Conservation (phyloP, 371 early-diverging fungal species). For the Apophysomyces variabilis region DNA sequence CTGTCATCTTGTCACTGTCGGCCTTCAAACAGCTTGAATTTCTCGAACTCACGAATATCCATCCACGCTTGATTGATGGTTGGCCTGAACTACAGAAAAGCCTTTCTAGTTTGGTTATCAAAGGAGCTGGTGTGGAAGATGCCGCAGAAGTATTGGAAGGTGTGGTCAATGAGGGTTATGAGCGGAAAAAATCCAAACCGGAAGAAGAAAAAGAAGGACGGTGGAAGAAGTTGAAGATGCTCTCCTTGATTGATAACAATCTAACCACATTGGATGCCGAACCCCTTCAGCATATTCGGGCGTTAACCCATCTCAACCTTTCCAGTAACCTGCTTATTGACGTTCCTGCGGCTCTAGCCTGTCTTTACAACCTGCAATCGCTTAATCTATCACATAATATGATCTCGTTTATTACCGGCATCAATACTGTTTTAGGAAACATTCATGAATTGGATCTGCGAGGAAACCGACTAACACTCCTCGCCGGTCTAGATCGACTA, state of each 20-base stretch:
- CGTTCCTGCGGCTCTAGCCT: constrained; percentile 61
- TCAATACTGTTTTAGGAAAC: constrained; percentile 70
- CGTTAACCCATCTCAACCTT: constrained; percentile 64
- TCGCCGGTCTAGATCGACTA: constrained; percentile 70
- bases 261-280: constrained; percentile 54
- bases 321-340: constrained; percentile 66
- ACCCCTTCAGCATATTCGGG: constrained; percentile 48
- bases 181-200: constrained; percentile 2
- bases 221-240: constrained; percentile 54
- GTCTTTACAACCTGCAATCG: constrained; percentile 60
- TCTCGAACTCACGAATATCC: constrained; percentile 57
- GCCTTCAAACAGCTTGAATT: constrained; percentile 51
- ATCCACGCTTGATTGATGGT: constrained; percentile 49
- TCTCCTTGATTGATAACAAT: constrained; percentile 64
- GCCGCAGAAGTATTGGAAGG: constrained; percentile 44
- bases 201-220: constrained; percentile 21
- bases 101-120: constrained; percentile 51
- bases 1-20: constrained; percentile 38
- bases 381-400: constrained; percentile 71
- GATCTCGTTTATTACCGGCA: constrained; percentile 63
- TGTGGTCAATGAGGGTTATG: constrained; percentile 25
- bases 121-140: constrained; percentile 53
- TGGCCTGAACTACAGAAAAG: constrained; percentile 49
- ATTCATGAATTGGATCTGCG: constrained; percentile 66
- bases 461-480: constrained; percentile 66